Percentiles rank a stretch among this genome's conserved stretches.
Conservation (phyloP, 495 filamentous ascomycete species). For the Penicillium arizonense region DNA sequence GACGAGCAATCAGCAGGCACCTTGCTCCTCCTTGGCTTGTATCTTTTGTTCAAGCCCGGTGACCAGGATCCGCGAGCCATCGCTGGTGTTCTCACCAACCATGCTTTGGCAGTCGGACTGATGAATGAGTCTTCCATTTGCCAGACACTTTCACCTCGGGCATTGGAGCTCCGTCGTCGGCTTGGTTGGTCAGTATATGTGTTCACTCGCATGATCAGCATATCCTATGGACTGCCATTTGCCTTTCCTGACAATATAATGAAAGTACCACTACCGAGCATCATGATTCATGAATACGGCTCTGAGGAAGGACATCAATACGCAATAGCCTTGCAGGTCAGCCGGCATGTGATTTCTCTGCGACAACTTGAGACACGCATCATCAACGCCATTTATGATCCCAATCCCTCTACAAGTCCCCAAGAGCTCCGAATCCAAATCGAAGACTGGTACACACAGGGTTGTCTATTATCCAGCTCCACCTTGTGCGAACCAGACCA, state of each 20-base stretch:
- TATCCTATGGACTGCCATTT: slow-evolving; percentile 23
- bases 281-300: slow-evolving; percentile 29
- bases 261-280: slow-evolving; percentile 23
- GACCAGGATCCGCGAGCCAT: slow-evolving; percentile 22
- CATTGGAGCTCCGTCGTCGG: slow-evolving; percentile 20
- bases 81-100: slow-evolving; percentile 19
- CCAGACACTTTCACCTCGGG: slow-evolving; percentile 11
- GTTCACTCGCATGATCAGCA: slow-evolving; percentile 28
- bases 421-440: slow-evolving; percentile 19
- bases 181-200: slow-evolving; percentile 30
- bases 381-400: slow-evolving; percentile 13
- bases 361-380: slow-evolving; percentile 27
- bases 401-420: neutral
- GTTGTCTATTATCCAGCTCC: slow-evolving; percentile 23
- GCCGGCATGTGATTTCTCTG: slow-evolving; percentile 27
- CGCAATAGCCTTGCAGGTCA: slow-evolving; percentile 23
- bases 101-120: slow-evolving; percentile 20
- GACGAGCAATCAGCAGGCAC: slow-evolving; percentile 20
- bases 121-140: slow-evolving; percentile 1
- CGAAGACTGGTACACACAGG: slow-evolving; percentile 27
- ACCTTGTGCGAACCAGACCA: slow-evolving; percentile 19
- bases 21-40: slow-evolving; percentile 24
- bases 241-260: slow-evolving; percentile 19
- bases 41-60: slow-evolving; percentile 26
- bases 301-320: slow-evolving; percentile 19